These are phyloP conservation scores for Aegilops sharonensis DNA, from an alignment of 176 grass and related monocot genomes.

Conservation along the genomic window DNA sequence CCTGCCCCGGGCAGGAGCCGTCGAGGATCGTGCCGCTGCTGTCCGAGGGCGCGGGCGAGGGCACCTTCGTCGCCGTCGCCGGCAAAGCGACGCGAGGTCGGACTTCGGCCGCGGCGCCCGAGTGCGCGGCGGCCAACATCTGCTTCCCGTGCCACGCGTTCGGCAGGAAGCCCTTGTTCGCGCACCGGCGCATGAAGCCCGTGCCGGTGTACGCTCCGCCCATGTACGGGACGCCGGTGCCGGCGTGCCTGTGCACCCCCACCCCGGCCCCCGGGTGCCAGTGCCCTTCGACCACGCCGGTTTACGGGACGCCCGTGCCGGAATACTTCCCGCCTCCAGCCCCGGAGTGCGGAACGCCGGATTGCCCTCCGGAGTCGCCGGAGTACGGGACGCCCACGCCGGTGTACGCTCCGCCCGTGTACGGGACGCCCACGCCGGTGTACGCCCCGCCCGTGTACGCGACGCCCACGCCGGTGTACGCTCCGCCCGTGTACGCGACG, in stretches of 20 bases:
- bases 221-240: neutral
- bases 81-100: neutral
- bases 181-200: neutral
- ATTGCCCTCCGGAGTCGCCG: neutral
- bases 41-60: neutral
- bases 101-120: neutral
- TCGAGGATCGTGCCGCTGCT: neutral
- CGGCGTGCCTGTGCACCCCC: neutral
- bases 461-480: neutral
- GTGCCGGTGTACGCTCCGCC: neutral
- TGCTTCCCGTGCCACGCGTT: neutral
- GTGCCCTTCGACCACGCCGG: neutral
- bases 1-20: conserved; percentile 28
- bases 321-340: neutral
- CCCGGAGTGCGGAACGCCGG: neutral
- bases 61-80: conserved; percentile 17
- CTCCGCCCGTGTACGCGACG: neutral
- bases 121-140: neutral
- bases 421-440: neutral
- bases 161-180: neutral
- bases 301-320: neutral
- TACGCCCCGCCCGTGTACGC: neutral
- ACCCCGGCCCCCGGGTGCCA: neutral
- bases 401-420: neutral
- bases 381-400: neutral